phyloP scores from a whole-genome alignment of 2,329 filamentous ascomycete species.

The Diplodia scrobiculata region DNA sequence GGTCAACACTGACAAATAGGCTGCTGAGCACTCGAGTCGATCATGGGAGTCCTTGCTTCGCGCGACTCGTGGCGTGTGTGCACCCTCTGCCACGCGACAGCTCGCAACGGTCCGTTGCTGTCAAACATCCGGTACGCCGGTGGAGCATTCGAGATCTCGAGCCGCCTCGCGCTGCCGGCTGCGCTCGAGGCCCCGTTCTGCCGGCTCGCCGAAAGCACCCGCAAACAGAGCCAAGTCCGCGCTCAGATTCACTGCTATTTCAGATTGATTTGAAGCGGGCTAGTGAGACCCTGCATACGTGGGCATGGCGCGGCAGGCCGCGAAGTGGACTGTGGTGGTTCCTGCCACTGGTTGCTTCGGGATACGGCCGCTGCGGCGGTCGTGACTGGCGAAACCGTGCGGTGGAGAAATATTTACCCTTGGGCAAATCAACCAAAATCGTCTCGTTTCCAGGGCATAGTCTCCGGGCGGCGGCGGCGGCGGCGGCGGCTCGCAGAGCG shows the following conservation, averaged over 20 bases:
- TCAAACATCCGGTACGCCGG: constrained; percentile 11
- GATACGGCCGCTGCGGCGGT: constrained; percentile 14
- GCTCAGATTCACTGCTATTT: constrained; percentile 8
- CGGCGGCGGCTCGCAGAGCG: constrained; percentile 11
- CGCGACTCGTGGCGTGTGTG: constrained; percentile 20
- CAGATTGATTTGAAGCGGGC: constrained; percentile 19
- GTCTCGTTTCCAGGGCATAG: constrained; percentile 5
- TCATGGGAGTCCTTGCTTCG: constrained; percentile 28
- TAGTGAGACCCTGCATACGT: constrained; percentile 19
- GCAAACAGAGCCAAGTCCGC: constrained; percentile 20
- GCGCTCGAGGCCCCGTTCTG: not conserved
- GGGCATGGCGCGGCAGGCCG: constrained; percentile 13
- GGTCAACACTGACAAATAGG: constrained; percentile 19
- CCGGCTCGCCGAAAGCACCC: constrained; percentile 15
- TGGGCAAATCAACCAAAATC: constrained; percentile 13
- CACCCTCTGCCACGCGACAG: constrained; percentile 25
- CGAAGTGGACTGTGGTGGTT: constrained; percentile 19
- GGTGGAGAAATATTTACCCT: constrained; percentile 20
- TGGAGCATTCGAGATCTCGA: constrained; percentile 19
- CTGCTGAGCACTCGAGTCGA: constrained; percentile 25
- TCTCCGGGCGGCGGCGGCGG: not conserved
- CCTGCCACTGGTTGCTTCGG: constrained; percentile 19
- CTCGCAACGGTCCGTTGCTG: constrained; percentile 26
- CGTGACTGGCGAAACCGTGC: not conserved
- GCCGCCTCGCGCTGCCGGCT: constrained; percentile 4